Base-by-base conservation (phyloP, 306 rosid genomes). In the Castanea sativa region DNA sequence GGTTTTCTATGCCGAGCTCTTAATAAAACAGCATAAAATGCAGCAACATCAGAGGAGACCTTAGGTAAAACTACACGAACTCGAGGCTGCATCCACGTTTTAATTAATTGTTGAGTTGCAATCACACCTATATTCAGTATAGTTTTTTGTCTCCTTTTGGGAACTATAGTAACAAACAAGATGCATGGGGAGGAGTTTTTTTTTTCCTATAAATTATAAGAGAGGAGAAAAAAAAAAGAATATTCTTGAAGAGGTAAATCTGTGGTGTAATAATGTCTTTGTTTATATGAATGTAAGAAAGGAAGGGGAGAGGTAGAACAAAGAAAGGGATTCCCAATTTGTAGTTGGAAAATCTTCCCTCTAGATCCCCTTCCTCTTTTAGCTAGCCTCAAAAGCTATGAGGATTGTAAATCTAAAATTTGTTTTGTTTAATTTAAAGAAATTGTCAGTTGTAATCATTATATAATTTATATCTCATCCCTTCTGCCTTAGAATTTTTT, bases 1-100 rank as follows among this genome's bases (percentile, higher is more conserved):
- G 83, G 78, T 93, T 75, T 85, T 95, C 76, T 93, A 83, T 56
- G 92, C 98, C 1, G 92, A 93, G 77, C 84, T 95, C 45, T 83
- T 93, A 14, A 57, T 89, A 57, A 82, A 88, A 77, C 86, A 85
- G 51, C 74, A 86, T 73, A 81, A 60, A 73, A 83, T 56, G 52
- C 79, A 81, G 79, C 86, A 85, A 56, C 82, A 83, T 57, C 92
- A 82, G 75, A 89, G 81, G 84, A 80, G 10, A 80, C 9, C 87
- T 52, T 94, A 91, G 97, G 92, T 88, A n/a, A 70, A 83, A 33
- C 73, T 73, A 61, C 75, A 49, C 72, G 32, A 64, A 76, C 57
- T 61, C 43, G 3, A 65, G 25, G 51, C 75, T 52, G 72, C 82
- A 16, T 75, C 65, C 65, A 78, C 49, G 61, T 75, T 18, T 67